Evolutionary conservation across 1,284 basidiomycete species (phyloP).

Genomic region (Moesziomyces globuligerus): DNA sequence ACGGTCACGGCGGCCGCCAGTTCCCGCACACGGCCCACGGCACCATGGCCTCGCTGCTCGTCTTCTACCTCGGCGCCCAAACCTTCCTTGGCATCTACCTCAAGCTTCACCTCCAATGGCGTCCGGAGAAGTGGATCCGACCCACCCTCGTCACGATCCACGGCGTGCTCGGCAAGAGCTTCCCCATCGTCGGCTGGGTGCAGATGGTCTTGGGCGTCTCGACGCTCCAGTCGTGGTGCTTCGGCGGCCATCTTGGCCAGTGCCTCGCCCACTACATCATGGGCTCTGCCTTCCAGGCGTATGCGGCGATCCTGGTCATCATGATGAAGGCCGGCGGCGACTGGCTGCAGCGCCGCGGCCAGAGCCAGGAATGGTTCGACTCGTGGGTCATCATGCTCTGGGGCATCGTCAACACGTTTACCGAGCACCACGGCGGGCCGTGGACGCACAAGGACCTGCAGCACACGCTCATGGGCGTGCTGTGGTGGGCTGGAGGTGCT

Average conservation of each 20-base stretch:
- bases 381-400: constrained; percentile 87
- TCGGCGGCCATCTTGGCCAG: constrained; percentile 75
- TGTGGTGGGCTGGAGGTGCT: constrained; percentile 87
- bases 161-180: constrained; percentile 83
- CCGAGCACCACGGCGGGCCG: constrained; percentile 72
- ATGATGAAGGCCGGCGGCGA: constrained; percentile 82
- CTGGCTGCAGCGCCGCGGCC: constrained; percentile 75
- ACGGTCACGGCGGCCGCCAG: constrained; percentile 57
- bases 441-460: constrained; percentile 90
- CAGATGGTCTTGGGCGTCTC: constrained; percentile 62
- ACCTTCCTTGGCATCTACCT: constrained; percentile 84
- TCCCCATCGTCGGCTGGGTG: constrained; percentile 81
- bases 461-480: constrained; percentile 75
- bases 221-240: constrained; percentile 71
- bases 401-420: constrained; percentile 89
- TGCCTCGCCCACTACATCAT: constrained; percentile 76
- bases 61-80: constrained; percentile 70
- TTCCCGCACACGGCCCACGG: constrained; percentile 65
- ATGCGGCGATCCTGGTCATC: constrained; percentile 84
- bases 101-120: constrained; percentile 83
- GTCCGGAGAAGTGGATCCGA: constrained; percentile 76
- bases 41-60: constrained; percentile 55
- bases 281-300: constrained; percentile 73
- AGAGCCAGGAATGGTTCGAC: constrained; percentile 87
- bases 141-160: constrained; percentile 80